phyloP scores from a whole-genome alignment of 768 basidiomycete species.

The Paxillus ammoniavirescens region DNA sequence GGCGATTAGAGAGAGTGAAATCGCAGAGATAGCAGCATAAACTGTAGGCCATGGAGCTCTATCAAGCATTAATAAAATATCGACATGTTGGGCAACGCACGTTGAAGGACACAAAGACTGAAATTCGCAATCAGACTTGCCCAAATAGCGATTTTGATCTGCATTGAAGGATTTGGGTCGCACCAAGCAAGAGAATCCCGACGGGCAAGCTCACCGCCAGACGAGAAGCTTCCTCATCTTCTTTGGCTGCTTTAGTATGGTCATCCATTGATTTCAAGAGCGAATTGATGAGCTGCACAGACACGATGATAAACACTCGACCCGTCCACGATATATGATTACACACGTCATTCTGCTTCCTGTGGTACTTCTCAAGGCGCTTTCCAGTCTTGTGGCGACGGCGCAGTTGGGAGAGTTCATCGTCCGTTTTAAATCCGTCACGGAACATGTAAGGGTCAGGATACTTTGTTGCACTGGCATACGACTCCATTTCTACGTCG shows the following conservation, averaged over 20 bases:
- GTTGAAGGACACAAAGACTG: conserved; percentile 65
- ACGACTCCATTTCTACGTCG: conserved; percentile 42
- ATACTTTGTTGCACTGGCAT: conserved; percentile 30
- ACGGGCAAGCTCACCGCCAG: conserved; percentile 50
- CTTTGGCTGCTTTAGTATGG: conserved; percentile 78
- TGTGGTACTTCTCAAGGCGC: conserved; percentile 62
- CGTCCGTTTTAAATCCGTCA: conserved; percentile 57
- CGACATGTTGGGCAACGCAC: conserved; percentile 38
- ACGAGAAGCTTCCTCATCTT: conserved; percentile 63
- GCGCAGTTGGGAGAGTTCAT: conserved; percentile 62
- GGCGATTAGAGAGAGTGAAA: conserved; percentile 83
- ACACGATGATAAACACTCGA: not conserved
- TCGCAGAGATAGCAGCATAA: conserved; percentile 86
- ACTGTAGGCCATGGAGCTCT: conserved; percentile 44
- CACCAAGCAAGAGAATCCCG: not conserved
- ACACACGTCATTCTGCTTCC: conserved; percentile 69
- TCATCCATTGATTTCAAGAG: conserved; percentile 90
- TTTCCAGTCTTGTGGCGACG: conserved; percentile 57
- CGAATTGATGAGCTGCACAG: conserved; percentile 73
- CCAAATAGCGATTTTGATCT: conserved; percentile 89
- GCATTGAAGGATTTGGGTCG: not conserved
- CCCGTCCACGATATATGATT: conserved; percentile 1
- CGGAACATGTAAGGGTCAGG: conserved; percentile 70
- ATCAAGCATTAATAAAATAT: not conserved
- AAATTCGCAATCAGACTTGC: conserved; percentile 81